Percentiles rank a stretch among this genome's conserved stretches.
phyloP scores from a whole-genome alignment of 2,329 filamentous ascomycete species.

The Fusarium concolor region DNA sequence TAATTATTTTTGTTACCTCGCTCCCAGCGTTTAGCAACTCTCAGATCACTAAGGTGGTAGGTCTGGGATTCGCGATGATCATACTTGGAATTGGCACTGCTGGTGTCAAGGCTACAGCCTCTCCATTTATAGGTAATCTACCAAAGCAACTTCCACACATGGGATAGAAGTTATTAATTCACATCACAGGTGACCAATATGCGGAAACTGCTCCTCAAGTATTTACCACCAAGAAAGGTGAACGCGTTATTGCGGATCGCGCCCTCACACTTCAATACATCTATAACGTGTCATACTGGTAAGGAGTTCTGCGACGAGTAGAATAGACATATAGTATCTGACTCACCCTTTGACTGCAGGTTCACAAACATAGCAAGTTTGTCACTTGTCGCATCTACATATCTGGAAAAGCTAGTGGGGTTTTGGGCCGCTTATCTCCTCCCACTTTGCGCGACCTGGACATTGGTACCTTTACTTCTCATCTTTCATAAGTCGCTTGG shows the following conservation, averaged over 20 bases:
- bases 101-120: background rate
- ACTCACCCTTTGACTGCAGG: background rate
- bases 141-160: background rate
- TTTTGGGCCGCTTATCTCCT: slow-evolving; percentile 4
- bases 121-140: background rate
- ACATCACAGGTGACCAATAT: background rate
- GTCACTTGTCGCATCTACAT: background rate
- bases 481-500: background rate
- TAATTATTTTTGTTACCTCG: background rate
- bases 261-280: background rate
- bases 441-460: background rate
- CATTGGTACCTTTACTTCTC: background rate
- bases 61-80: background rate
- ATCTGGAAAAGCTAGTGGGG: background rate
- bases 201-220: background rate
- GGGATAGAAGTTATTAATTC: background rate
- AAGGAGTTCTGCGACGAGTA: too few species aligned
- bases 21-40: background rate
- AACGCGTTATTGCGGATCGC: background rate
- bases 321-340: too few species aligned
- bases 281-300: slow-evolving; percentile 1
- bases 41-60: background rate
- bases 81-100: background rate
- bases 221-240: background rate
- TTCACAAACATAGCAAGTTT: slow-evolving; percentile 1